Percentiles rank a stretch among this genome's conserved stretches.
These are phyloP conservation scores for Pseudomassariella vexata DNA, from an alignment of 2,329 filamentous ascomycete species.

Conservation along the genomic window DNA sequence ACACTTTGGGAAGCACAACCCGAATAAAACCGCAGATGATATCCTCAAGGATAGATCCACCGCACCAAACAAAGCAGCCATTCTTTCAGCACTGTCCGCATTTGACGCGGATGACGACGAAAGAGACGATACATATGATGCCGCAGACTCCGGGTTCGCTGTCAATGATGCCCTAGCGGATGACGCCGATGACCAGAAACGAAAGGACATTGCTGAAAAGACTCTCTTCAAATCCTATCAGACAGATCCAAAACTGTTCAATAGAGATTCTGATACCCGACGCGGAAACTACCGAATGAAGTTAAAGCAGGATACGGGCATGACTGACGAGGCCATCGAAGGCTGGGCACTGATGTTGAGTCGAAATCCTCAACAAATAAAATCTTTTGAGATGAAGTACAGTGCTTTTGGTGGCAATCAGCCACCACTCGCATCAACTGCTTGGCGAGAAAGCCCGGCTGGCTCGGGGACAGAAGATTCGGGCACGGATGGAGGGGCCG, in stretches of 20 bases:
- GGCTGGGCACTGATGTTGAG: conserved; percentile 87
- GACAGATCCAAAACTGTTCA: conserved; percentile 59
- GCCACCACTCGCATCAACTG: conserved; percentile 55
- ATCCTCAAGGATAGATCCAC: conserved; percentile 59
- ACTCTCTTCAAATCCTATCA: conserved; percentile 68
- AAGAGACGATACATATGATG: conserved; percentile 93
- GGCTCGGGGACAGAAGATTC: conserved; percentile 53
- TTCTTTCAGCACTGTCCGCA: conserved; percentile 77
- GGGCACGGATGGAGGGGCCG: conserved; percentile 35
- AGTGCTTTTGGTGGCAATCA: conserved; percentile 63
- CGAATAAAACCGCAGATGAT: conserved; percentile 62
- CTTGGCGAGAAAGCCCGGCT: conserved; percentile 53
- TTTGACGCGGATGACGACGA: conserved; percentile 97
- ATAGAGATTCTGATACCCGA: conserved; percentile 64
- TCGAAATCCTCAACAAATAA: conserved; percentile 63
- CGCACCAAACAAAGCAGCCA: conserved; percentile 74
- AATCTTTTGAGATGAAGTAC: conserved; percentile 66
- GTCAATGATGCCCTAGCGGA: conserved; percentile 65
- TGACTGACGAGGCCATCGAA: conserved; percentile 92
- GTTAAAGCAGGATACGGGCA: conserved; percentile 70
- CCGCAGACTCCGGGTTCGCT: conserved; percentile 83
- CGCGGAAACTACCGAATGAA: conserved; percentile 55
- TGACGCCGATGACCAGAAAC: conserved; percentile 37
- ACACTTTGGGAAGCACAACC: conserved; percentile 70
- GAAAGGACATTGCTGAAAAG: conserved; percentile 57